Base-by-base conservation (phyloP, 768 basidiomycete genomes). In the Xerocomus brunneocitrinus region DNA sequence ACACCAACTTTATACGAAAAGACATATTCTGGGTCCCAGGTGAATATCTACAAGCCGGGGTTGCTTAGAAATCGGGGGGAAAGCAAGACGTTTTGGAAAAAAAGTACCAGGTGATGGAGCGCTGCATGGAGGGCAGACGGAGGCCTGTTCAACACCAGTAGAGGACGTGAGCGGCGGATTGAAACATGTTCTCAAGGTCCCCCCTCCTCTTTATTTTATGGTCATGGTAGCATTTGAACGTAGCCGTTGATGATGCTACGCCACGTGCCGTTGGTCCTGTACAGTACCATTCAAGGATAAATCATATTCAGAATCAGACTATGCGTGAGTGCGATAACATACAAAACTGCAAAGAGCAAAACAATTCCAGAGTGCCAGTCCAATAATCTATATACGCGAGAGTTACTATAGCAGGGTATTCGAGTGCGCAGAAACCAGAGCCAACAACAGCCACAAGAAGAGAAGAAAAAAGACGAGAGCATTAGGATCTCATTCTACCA, bases 351-450 rank as follows among this genome's bases (percentile, higher is more conserved):
- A 38, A 50, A 58, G 28, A 54, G 19, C 22, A 54, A 57, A 49
- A 49, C 28, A 51, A 53, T 50, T 67, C 64, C 64, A 56, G 59
- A 54, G 56, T 63, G 41, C 51, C 22, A 53, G 66, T 67, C 66
- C 66, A 19, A 56, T 61, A 63, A 57, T 57, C 66, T 68, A 63
- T 66, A 50, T 66, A 68, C 61, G 56, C 60, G 49, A 52, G 42
- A 50, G 57, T 57, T n/a, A 8, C 66, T 52, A 31, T 47, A 54
- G 56, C 55, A 47, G 52, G 41, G 47, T 36, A 40, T 49, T n/a
- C 30, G 46, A 34, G 25, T 14, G 49, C 52, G 35, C 27, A 54
- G 52, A 38, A 47, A 46, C 54, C 52, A 6, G 44, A 34, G 13
- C 32, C 31, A 32, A 32, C 31, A 10, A 32, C 31, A 19, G 19